Evolutionary conservation across 1,284 basidiomycete genomes (phyloP), one percentile per base, ranked within the genome.

Genomic region (Neolentinus lepideus): DNA sequence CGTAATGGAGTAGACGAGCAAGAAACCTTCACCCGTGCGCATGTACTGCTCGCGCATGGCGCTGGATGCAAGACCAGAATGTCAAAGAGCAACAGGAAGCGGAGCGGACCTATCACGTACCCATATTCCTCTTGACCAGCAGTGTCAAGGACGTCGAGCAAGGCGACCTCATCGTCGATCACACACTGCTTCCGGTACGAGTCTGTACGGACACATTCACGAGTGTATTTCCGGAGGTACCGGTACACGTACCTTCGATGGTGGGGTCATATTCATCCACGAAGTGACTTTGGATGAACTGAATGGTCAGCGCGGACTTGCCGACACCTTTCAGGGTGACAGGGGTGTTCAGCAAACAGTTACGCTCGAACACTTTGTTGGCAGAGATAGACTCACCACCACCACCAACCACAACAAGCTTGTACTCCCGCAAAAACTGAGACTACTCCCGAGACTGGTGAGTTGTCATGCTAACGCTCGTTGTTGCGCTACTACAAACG

Each of bases 81-180:
- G 26, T 10, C 35, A 24, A 31, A 54, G 35, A 19, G 26, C 36
- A 25, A 24, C 3, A 19, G 43, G 27, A 16, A 56, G 29, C 22
- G 25, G 19, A 51, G 54, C 21, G 21, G 53, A 59, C 54, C n/a
- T n/a, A n/a, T 31, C 4, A 81, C 90, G 59, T 62, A 96, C 94
- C 90, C 92, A 70, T 99, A 99, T 78, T 99, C 96, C 73, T 99
- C 96, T 73, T 99, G 96, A 50, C 96, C 96, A 52, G 97, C 97
- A 2, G 97, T 99, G 75, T 99, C 96, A 61, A 99, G 83, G 54
- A 99, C 95, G 68, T 99, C 96, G 56, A 99, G 84, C 54, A 98
- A 78, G 1, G 96, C 96, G 24, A 98, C 94, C 72, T 99, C 97
- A 36, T 98, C 96, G 71, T 99, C 96, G 62, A 99, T 97, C 50